A percentile compares a stretch with the other conserved stretches of the same genome.
Evolutionary conservation across 768 basidiomycete species (phyloP).

Genomic region (Nidularia pulvinata): DNA sequence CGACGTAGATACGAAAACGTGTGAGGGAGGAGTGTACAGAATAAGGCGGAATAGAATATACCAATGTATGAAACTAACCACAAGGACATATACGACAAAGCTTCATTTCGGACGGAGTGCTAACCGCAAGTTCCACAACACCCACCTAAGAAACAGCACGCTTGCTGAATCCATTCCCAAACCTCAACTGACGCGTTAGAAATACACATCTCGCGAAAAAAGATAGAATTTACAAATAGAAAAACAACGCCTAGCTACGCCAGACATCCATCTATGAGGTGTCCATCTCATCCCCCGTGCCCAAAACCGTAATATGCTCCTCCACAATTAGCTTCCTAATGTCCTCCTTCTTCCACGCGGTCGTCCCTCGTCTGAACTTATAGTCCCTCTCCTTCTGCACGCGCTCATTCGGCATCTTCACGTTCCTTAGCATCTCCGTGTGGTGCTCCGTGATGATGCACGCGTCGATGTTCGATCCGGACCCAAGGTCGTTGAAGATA

Average conservation of each 20-base stretch:
- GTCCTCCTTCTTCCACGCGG: slow-evolving; percentile 83
- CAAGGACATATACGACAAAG: no score
- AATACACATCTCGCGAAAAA: no score
- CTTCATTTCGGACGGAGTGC: no score
- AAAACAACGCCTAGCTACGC: no score
- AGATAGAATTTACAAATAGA: no score
- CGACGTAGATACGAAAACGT: slow-evolving; percentile 11
- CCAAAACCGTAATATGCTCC: slow-evolving; percentile 62
- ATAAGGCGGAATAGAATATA: no score
- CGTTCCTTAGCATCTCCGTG: slow-evolving; percentile 95
- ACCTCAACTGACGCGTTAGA: no score
- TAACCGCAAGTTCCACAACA: no score
- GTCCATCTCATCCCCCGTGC: slow-evolving; percentile 76
- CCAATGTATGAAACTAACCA: no score
- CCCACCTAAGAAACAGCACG: no score
- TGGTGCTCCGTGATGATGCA: slow-evolving; percentile 87
- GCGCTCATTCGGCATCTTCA: slow-evolving; percentile 88
- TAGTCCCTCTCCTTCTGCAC: slow-evolving; percentile 74
- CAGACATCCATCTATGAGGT: slow-evolving; percentile 45
- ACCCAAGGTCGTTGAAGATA: slow-evolving; percentile 99
- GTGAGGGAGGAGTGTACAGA: no score
- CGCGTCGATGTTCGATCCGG: slow-evolving; percentile 98
- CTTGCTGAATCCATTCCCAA: no score
- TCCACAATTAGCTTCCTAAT: slow-evolving; percentile 70
- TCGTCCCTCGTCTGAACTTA: slow-evolving; percentile 84